Evolutionary conservation across 768 basidiomycete species (phyloP).

Genomic region (Panus rudis): DNA sequence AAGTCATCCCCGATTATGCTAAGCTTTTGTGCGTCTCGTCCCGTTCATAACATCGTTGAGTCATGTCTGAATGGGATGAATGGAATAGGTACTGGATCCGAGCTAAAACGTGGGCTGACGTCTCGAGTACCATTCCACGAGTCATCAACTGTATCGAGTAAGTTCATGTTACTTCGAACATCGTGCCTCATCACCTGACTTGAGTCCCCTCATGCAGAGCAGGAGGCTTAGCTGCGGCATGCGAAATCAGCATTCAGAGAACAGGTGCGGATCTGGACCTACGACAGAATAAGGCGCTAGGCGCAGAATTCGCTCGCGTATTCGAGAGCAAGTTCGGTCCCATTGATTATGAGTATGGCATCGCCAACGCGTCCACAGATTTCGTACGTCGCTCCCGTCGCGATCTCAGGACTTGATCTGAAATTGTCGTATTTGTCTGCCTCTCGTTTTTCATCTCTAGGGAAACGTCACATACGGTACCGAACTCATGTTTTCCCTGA

Average conservation of each 20-base stretch:
- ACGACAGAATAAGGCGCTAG: slow-evolving; percentile 59
- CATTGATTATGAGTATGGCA: slow-evolving; percentile 62
- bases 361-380: slow-evolving; percentile 69
- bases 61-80: neutral
- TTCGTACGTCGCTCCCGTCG: slow-evolving; percentile 65
- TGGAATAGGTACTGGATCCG: slow-evolving; percentile 64
- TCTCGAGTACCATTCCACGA: slow-evolving; percentile 47
- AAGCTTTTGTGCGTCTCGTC: slow-evolving; percentile 49
- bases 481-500: too few relatives aligned
- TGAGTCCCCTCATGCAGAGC: slow-evolving; percentile 49
- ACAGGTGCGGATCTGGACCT: slow-evolving; percentile 43
- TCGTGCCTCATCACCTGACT: too few relatives aligned
- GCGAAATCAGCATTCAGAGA: slow-evolving; percentile 37
- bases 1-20: slow-evolving; percentile 81
- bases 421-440: neutral
- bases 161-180: too few relatives aligned
- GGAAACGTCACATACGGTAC: slow-evolving; percentile 73
- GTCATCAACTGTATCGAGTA: slow-evolving; percentile 71
- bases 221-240: slow-evolving; percentile 61
- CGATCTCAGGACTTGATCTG: neutral
- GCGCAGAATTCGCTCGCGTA: slow-evolving; percentile 56
- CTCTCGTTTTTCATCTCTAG: slow-evolving; percentile 24
- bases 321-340: slow-evolving; percentile 53
- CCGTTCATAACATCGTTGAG: neutral
- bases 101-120: slow-evolving; percentile 58